Conservation (phyloP, 179 eudicot genomes). For the Camellia oleifera region DNA sequence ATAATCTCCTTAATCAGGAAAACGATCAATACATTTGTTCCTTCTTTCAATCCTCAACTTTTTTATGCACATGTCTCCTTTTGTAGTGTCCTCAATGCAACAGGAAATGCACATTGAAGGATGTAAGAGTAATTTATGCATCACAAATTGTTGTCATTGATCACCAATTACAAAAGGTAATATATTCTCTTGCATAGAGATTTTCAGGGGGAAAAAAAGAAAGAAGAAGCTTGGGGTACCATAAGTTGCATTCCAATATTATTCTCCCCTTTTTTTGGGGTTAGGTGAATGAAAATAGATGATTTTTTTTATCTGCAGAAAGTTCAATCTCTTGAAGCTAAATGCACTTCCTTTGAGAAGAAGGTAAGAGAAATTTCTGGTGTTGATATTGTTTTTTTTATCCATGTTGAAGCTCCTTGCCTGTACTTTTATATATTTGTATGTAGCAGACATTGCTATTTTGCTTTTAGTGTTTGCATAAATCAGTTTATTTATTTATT, state of each 20-base stretch:
- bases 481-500: neutral
- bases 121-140: constrained; percentile 78
- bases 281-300: constrained; percentile 6
- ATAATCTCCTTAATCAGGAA: neutral
- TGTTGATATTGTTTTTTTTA: neutral
- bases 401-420: neutral
- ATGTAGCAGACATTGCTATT: neutral
- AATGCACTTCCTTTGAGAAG: constrained; percentile 60
- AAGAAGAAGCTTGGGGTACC: neutral
- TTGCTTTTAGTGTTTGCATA: neutral
- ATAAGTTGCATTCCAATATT: neutral
- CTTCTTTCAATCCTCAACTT: neutral
- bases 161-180: constrained; percentile 70
- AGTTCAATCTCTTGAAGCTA: constrained; percentile 61
- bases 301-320: constrained; percentile 44
- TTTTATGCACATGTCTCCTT: constrained; percentile 11
- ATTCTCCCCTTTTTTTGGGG: neutral
- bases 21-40: neutral
- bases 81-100: constrained; percentile 94
- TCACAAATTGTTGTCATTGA: constrained; percentile 65
- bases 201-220: neutral
- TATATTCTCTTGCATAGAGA: constrained; percentile 1
- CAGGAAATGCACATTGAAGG: constrained; percentile 60
- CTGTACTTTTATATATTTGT: neutral
- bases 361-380: constrained; percentile 45